Conservation (phyloP, 371 early-diverging fungal genomes). For the Nosema granulosis region DNA sequence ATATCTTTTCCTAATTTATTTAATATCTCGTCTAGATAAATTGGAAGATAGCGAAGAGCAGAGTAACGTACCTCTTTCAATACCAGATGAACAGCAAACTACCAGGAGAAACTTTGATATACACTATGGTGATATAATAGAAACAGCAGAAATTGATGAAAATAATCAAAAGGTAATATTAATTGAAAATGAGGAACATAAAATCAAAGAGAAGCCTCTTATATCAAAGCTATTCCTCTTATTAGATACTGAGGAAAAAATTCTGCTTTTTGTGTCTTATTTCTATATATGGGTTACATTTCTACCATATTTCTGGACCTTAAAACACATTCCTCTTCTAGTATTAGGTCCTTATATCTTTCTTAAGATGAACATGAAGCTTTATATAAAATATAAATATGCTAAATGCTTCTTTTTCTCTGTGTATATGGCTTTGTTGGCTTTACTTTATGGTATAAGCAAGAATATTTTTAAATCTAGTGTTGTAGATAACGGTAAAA, state of each 20-base stretch:
- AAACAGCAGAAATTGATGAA: not conserved
- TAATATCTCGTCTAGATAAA: not conserved
- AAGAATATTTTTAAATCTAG: not conserved
- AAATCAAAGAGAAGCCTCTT: not conserved
- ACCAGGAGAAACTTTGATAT: not conserved
- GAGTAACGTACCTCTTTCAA: not conserved
- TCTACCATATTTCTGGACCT: not conserved
- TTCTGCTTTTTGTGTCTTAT: not conserved
- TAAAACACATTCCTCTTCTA: not conserved
- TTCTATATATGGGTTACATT: not conserved
- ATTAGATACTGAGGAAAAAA: not conserved
- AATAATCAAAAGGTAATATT: not conserved
- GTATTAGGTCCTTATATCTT: not conserved
- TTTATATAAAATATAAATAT: not conserved
- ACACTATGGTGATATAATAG: not conserved
- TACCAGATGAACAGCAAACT: not conserved
- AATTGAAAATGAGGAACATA: no score
- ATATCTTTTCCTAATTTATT: not conserved
- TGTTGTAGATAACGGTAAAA: not conserved
- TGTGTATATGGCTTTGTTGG: not conserved
- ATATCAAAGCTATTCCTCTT: not conserved
- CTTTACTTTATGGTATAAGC: not conserved
- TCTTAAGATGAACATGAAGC: not conserved
- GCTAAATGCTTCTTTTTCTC: not conserved
- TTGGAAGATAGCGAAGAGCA: not conserved